phyloP scores from a whole-genome alignment of 1,139 yeast genomes.

The Candida glucosophila region DNA sequence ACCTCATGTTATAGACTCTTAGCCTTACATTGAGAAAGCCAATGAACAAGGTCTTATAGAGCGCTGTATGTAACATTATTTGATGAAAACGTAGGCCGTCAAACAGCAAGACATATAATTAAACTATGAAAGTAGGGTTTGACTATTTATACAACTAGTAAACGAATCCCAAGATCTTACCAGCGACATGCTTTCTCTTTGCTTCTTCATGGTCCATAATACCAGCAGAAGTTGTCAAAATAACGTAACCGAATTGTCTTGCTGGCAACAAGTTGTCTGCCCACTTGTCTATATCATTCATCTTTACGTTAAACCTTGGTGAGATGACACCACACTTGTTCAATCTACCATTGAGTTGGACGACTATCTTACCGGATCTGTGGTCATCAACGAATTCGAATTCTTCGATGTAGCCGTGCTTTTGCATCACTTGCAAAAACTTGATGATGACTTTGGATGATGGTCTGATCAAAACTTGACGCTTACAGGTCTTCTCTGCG shows the following conservation, averaged over 20 bases:
- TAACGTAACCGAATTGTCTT: slow-evolving; percentile 96
- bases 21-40: too few relatives aligned
- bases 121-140: too few relatives aligned
- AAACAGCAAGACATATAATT: too few relatives aligned
- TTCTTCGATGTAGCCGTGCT: slow-evolving; percentile 99
- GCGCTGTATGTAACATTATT: too few relatives aligned
- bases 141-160: slow-evolving; percentile 50
- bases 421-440: slow-evolving; percentile 95
- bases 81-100: too few relatives aligned
- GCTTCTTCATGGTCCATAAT: slow-evolving; percentile 99
- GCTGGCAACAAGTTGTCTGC: slow-evolving; percentile 96
- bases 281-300: slow-evolving; percentile 94
- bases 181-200: slow-evolving; percentile 99
- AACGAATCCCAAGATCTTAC: slow-evolving; percentile 94
- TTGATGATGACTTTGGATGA: slow-evolving; percentile 97
- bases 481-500: slow-evolving; percentile 99
- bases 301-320: slow-evolving; percentile 95
- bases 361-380: slow-evolving; percentile 97
- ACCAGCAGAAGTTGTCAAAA: slow-evolving; percentile 98
- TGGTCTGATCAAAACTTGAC: slow-evolving; percentile 98
- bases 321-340: slow-evolving; percentile 98
- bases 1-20: too few relatives aligned
- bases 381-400: slow-evolving; percentile 98
- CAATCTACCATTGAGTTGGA: slow-evolving; percentile 94
- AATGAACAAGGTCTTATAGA: too few relatives aligned